Base-by-base conservation (phyloP, 2,329 filamentous ascomycete species). In the Paraphaeosphaeria sporulosa region DNA sequence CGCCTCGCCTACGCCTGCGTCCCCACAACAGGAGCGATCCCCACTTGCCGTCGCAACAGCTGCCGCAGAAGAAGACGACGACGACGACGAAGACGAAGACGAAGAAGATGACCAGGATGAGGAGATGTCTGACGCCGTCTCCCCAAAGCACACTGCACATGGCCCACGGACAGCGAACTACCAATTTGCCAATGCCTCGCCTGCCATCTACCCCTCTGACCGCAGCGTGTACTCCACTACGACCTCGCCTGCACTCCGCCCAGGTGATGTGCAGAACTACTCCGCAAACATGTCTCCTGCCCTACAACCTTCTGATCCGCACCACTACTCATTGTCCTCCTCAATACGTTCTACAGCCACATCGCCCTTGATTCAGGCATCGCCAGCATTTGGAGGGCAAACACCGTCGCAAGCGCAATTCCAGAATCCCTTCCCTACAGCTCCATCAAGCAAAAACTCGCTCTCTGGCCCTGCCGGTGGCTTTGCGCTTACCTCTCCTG, bases 41-140 rank as follows among this genome's bases (percentile, higher is more conserved):
- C 62, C 64, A 53, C 67, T 71, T 12, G 68, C 64, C 36, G 23
- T 63, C 12, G 57, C 55, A 46, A 65, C 57, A 17, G 13, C 48
- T 38, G 52, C 23, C 51, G 42, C 55, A 7, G 30, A 51, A 75
- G 70, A 83, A 79, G 78, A 81, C 6, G 74, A 79, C 6, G 79
- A 82, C 75, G 70, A 83, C 61, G 79, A 83, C 32, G 78, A 81
- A 4, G 73, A 79, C 7, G 78, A 81, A 3, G 73, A 79, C 8
- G 79, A 82, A 7, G 81, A 83, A 7, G 82, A 85, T 58, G 82
- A 4, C 25, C 25, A 91, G 40, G 77, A 79, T 42, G 75, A 79
- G 56, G 76, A 78, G 1, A 80, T 80, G 77, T 70, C 73, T 7
- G 78, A 80, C 36, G 71, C 70, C 21, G 65, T 71, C 19, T 74